phyloP scores from a whole-genome alignment of 768 basidiomycete genomes.

The Polyporus arcularius region DNA sequence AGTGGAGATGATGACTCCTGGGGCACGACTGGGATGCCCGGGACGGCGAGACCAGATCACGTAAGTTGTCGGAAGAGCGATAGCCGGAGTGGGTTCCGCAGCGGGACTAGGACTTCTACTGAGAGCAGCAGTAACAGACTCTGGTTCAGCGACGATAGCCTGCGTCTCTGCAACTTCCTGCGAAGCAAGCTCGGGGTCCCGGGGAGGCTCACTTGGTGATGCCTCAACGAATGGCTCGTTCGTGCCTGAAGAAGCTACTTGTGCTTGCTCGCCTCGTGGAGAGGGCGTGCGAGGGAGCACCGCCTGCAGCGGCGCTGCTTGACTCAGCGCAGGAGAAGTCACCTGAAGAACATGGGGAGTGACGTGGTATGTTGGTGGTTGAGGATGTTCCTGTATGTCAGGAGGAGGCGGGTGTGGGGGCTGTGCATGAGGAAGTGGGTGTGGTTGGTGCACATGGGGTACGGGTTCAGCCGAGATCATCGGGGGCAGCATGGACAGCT shows the following conservation, averaged over 20 bases:
- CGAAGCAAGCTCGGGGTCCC: neutral
- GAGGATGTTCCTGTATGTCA: slow-evolving; percentile 1
- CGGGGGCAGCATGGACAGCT: slow-evolving; percentile 46
- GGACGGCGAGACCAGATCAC: slow-evolving; percentile 79
- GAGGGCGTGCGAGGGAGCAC: slow-evolving; percentile 1
- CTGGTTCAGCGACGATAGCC: neutral
- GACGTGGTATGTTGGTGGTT: neutral
- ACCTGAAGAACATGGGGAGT: neutral
- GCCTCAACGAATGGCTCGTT: neutral
- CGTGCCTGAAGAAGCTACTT: too few species aligned
- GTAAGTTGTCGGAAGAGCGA: slow-evolving; percentile 36
- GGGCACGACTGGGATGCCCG: slow-evolving; percentile 60
- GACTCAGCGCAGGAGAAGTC: neutral
- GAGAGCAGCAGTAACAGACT: slow-evolving; percentile 3
- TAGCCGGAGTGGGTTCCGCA: slow-evolving; percentile 2
- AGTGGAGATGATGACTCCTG: slow-evolving; percentile 72
- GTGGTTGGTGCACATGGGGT: slow-evolving; percentile 10
- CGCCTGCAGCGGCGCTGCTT: neutral
- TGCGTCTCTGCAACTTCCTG: neutral
- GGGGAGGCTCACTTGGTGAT: neutral
- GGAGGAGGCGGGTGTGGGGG: slow-evolving; percentile 3
- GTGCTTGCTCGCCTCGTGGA: neutral
- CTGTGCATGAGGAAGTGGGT: slow-evolving; percentile 6
- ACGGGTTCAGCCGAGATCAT: slow-evolving; percentile 11
- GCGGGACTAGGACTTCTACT: slow-evolving; percentile 9